Percentiles rank a stretch among this genome's conserved stretches.
phyloP scores from a whole-genome alignment of 2,329 filamentous ascomycete genomes.

The Calonectria hawksworthii region DNA sequence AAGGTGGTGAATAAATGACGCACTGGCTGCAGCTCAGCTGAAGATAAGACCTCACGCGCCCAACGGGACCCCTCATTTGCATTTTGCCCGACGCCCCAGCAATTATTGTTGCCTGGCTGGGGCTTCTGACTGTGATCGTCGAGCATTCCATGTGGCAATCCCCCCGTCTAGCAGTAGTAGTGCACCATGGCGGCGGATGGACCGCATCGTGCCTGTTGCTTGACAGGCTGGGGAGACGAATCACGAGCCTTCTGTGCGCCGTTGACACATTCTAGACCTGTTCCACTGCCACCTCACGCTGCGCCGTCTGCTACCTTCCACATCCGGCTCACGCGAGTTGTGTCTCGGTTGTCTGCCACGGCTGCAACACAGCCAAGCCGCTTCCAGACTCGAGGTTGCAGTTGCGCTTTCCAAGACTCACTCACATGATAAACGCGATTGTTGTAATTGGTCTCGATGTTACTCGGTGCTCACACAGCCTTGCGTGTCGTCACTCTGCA shows the following conservation, averaged over 20 bases:
- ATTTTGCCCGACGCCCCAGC: not conserved
- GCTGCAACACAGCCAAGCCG: not conserved
- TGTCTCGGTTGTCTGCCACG: not conserved
- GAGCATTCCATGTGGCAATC: not conserved
- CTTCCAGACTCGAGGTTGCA: not conserved
- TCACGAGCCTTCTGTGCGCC: not conserved
- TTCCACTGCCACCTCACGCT: not conserved
- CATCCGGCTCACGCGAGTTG: not conserved
- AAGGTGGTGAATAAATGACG: not conserved
- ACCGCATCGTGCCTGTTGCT: not conserved
- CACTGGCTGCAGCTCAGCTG: not conserved
- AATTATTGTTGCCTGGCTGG: not conserved
- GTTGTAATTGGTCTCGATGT: not conserved
- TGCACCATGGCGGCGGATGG: not conserved
- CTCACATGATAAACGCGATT: not conserved
- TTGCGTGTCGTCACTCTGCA: not conserved
- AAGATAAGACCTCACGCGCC: conserved; percentile 2
- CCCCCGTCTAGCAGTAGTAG: not conserved
- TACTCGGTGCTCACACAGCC: not conserved
- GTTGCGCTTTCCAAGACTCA: not conserved
- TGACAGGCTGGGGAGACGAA: not conserved
- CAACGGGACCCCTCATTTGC: not conserved
- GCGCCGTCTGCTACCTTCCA: not conserved
- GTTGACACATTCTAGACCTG: not conserved
- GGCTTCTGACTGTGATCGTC: not conserved